Evolutionary conservation across 1,284 basidiomycete species (phyloP), one percentile per base, ranked within the genome.

Genomic region (Agroathelia rolfsii): DNA sequence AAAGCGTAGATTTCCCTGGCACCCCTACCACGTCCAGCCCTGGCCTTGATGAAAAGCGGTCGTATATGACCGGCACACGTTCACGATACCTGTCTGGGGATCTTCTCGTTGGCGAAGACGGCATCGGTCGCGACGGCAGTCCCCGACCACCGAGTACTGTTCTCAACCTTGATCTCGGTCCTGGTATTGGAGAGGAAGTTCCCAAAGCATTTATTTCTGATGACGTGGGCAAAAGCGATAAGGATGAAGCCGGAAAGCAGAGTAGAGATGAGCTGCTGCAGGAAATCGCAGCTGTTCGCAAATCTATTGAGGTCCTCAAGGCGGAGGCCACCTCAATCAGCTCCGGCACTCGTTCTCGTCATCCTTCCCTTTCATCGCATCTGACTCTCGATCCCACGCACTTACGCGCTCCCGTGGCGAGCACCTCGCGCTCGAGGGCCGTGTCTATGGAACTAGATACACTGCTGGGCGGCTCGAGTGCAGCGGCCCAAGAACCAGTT

Each of bases 161-260:
- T 66, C 76, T 44, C 75, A 95, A 43, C 70, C 90, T 34, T 86
- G 89, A 43, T 86, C 88, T 87, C 14, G 84, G 83, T 14, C 53
- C 62, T 4, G 76, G 73, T 31, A 76, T 86, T 28, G 66, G 82
- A 48, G 67, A 75, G 24, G 73, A 83, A 41, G 75, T 87, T 9
- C 82, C 83, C 1, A 57, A 66, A 29, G 72, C 59, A 35, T 82
- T 80, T 48, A 77, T 85, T 32, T 47, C 67, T 21, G 57, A 53
- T 24, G 30, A 48, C 24, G 44, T 35, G 23, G 37, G 42, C n/a
- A 46, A 51, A 4, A 30, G 39, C 12, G 30, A 20, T 29, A 50
- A 57, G 37, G 58, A 67, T 39, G 55, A 59, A 19, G 44, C 50
- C 15, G 51, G 56, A 30, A 54, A n/a, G n/a, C n/a, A n/a, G n/a